These are phyloP conservation scores for Papilionanthe hybrid DNA, from an alignment of 116 monocot genomes.

Conservation along the genomic window DNA sequence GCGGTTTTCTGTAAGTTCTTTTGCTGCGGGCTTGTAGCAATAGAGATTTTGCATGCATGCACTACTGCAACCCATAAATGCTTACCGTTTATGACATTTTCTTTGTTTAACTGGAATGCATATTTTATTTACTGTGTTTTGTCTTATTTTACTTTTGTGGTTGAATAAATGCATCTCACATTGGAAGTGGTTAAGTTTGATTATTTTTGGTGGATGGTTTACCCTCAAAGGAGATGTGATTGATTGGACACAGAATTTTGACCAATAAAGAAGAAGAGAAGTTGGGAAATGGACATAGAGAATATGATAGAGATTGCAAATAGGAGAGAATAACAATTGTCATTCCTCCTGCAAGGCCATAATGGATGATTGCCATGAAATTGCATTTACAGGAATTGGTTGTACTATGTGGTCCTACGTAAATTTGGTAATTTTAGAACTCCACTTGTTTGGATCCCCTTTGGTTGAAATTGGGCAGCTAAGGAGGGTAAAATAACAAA, in stretches of 20 bases:
- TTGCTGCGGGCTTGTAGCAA: not conserved
- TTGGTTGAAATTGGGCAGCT: no score
- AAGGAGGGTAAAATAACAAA: no score
- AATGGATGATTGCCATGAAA: no score
- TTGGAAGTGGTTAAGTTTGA: not conserved
- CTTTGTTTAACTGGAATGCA: not conserved
- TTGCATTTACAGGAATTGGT: no score
- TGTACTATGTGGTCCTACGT: no score
- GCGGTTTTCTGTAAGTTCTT: slow-evolving; percentile 71
- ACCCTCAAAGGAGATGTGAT: not conserved
- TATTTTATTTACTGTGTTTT: not conserved
- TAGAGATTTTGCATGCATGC: not conserved
- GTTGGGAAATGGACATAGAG: no score
- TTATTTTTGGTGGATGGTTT: not conserved
- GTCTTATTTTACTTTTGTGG: not conserved
- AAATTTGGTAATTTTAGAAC: no score
- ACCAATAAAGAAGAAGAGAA: not conserved
- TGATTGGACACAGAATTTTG: not conserved
- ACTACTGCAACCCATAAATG: not conserved
- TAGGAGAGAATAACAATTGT: no score
- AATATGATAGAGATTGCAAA: no score
- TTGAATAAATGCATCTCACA: not conserved
- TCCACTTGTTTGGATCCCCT: no score
- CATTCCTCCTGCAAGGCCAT: no score
- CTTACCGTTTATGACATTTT: not conserved